Conservation (phyloP, 352 stramenopile species). For the Phytophthora uliginosa region DNA sequence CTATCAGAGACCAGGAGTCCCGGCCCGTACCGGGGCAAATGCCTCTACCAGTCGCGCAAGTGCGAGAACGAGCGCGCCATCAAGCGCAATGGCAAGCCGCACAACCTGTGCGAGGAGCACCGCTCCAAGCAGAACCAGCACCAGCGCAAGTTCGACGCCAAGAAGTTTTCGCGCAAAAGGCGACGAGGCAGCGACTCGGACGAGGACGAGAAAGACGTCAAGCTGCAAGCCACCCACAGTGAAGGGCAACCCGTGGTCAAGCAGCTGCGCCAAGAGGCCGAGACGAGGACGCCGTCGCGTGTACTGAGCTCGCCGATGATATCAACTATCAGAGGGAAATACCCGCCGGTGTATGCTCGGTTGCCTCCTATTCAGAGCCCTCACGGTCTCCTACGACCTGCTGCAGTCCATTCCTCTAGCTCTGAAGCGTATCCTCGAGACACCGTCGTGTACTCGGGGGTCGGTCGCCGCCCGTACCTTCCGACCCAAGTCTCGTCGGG, state of each 20-base stretch:
- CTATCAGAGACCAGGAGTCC: constrained; percentile 19
- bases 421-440: constrained; percentile 24
- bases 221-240: background rate
- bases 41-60: constrained; percentile 82
- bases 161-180: constrained; percentile 76
- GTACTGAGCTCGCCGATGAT: constrained; percentile 4
- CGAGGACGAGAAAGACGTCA: constrained; percentile 21
- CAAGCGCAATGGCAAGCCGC: constrained; percentile 81
- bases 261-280: constrained; percentile 16
- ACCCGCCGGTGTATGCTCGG: constrained; percentile 1
- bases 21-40: constrained; percentile 65
- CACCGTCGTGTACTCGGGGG: constrained; percentile 10
- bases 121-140: constrained; percentile 85
- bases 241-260: constrained; percentile 9
- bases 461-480: constrained; percentile 24
- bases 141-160: constrained; percentile 86
- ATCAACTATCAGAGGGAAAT: constrained; percentile 14
- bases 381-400: constrained; percentile 1
- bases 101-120: constrained; percentile 86
- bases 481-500: constrained; percentile 14
- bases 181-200: constrained; percentile 36
- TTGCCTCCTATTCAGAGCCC: constrained; percentile 28
- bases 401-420: constrained; percentile 1
- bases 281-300: constrained; percentile 2
- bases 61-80: constrained; percentile 85